Conservation (phyloP, 2,329 filamentous ascomycete genomes). For the Epichloe hybrida region DNA sequence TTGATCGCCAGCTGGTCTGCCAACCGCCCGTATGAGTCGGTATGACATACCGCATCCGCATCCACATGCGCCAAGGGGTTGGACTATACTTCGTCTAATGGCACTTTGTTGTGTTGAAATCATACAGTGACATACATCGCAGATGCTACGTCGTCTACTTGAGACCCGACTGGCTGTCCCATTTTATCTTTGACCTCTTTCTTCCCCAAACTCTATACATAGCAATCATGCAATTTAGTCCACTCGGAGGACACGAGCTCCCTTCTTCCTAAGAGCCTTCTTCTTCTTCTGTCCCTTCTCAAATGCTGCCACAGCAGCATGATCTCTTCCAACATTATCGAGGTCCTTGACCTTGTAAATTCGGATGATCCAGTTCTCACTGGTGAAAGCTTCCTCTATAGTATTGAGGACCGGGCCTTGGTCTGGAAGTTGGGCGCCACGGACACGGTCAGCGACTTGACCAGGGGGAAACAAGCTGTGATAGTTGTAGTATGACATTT, state of each 20-base stretch:
- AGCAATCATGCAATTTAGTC: conserved; percentile 38
- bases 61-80: background rate
- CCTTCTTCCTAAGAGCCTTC: conserved; percentile 58
- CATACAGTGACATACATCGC: conserved; percentile 27
- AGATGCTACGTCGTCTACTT: conserved; percentile 8
- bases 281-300: conserved; percentile 76
- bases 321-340: conserved; percentile 88
- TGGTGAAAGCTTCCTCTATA: conserved; percentile 93
- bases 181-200: conserved; percentile 10
- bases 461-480: conserved; percentile 80
- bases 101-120: conserved; percentile 10
- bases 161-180: background rate
- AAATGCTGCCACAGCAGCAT: conserved; percentile 55
- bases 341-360: conserved; percentile 99
- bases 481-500: conserved; percentile 99
- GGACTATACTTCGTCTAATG: background rate
- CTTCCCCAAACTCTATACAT: conserved; percentile 4
- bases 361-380: conserved; percentile 99
- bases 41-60: too few species aligned
- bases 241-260: conserved; percentile 56
- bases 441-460: conserved; percentile 82
- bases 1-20: background rate
- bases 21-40: too few species aligned
- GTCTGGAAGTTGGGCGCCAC: conserved; percentile 66
- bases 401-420: conserved; percentile 75